phyloP scores from a whole-genome alignment of 140 eudicot genomes.

The Ambrosia hybrid region DNA sequence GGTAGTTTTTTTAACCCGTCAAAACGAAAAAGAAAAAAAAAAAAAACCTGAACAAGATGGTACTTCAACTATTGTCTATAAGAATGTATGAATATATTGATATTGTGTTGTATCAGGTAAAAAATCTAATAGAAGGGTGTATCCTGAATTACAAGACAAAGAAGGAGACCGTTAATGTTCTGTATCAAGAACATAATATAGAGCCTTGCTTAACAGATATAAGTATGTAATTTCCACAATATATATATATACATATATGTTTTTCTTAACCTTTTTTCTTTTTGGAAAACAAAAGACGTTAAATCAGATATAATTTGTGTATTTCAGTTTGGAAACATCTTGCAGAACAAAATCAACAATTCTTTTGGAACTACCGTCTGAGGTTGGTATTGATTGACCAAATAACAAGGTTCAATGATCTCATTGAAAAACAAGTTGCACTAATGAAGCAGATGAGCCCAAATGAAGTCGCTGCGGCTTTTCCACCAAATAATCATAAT shows the following conservation, averaged over 20 bases:
- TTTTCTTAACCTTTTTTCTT: too few species aligned
- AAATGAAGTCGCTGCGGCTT: slow-evolving; percentile 11
- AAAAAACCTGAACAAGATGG: too few species aligned
- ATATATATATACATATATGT: too few species aligned
- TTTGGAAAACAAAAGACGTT: too few species aligned
- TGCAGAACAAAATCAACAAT: slow-evolving; percentile 65
- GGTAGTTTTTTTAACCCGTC: too few species aligned
- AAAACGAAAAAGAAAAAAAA: too few species aligned
- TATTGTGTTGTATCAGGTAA: not conserved
- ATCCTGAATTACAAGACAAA: not conserved
- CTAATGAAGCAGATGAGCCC: slow-evolving; percentile 40
- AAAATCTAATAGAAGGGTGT: not conserved
- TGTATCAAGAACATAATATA: not conserved
- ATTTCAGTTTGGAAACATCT: slow-evolving; percentile 65
- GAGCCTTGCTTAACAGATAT: slow-evolving; percentile 6
- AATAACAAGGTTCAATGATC: slow-evolving; percentile 52
- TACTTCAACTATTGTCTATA: too few species aligned
- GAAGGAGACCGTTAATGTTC: not conserved
- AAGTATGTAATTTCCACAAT: not conserved
- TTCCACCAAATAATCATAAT: not conserved
- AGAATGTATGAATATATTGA: not conserved
- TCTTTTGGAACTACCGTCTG: slow-evolving; percentile 59
- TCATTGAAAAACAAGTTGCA: slow-evolving; percentile 53
- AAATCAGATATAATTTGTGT: not conserved
- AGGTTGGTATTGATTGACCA: slow-evolving; percentile 55